A percentile compares a stretch with the other conserved stretches of the same genome.
These are phyloP conservation scores for Meyerozyma sp. DNA, from an alignment of 1,139 yeast genomes.

Conservation along the genomic window DNA sequence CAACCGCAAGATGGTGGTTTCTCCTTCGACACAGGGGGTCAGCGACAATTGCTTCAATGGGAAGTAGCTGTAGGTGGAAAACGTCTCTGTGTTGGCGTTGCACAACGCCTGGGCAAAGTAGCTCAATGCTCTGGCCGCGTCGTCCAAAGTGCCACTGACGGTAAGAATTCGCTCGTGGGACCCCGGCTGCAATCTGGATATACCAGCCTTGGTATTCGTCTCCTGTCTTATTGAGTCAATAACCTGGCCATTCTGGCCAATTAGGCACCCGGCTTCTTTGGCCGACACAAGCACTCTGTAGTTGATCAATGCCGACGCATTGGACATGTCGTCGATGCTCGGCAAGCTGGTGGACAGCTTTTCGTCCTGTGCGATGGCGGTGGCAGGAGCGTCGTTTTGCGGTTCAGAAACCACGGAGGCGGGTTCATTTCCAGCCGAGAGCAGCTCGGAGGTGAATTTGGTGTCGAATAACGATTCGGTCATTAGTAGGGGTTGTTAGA, in stretches of 20 bases:
- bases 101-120: constrained; percentile 65
- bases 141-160: constrained; percentile 72
- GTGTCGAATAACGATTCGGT: constrained; percentile 41
- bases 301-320: constrained; percentile 41
- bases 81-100: constrained; percentile 26
- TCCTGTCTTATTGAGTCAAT: constrained; percentile 74
- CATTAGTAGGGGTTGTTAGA: constrained; percentile 17
- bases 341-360: constrained; percentile 21
- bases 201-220: constrained; percentile 84
- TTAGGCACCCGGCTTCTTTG: constrained; percentile 87
- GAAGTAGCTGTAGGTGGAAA: constrained; percentile 44
- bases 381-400: not conserved
- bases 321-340: constrained; percentile 22
- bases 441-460: constrained; percentile 24
- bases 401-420: not conserved
- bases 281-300: constrained; percentile 73
- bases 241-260: constrained; percentile 81
- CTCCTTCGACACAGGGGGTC: constrained; percentile 45
- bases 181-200: constrained; percentile 75
- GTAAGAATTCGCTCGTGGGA: constrained; percentile 83
- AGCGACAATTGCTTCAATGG: constrained; percentile 58
- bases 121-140: constrained; percentile 68
- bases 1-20: constrained; percentile 58
- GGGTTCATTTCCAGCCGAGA: constrained; percentile 4
- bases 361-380: constrained; percentile 1